Base-by-base conservation (phyloP, 2,329 filamentous ascomycete genomes). In the Penicillium thymicola region DNA sequence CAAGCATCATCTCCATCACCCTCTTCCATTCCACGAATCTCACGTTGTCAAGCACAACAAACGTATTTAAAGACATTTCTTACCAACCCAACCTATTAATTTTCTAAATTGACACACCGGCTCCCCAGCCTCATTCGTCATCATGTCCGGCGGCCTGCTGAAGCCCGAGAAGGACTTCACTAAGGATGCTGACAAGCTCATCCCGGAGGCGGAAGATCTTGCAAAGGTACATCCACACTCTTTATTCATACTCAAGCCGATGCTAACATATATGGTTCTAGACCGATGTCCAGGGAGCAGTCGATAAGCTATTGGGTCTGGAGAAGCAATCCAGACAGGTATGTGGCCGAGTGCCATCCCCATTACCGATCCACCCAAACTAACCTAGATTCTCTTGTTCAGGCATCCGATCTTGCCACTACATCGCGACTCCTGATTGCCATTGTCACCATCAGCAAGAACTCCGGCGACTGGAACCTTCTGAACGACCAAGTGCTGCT, bases 151-250 rank as follows among this genome's bases (percentile, higher is more conserved):
- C 78, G 86, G 86, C 77, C 78, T 86, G 67, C 75, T 94, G 76
- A 96, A 95, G 85, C 90, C 93, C 72, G 94, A 99, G 82, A 97
- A 96, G 88, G 94, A 99, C 86, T 97, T 90, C 85, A 89, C 90
- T 72, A 96, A 96, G 80, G 92, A 97, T 78, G 91, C 90, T 71
- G 92, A 97, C 82, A 86, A 89, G 79, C 85, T 90, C 78, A 87
- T 99, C 67, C 89, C 91, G 48, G 92, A 97, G 78, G 91, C 92
- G 58, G 87, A 97, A 82, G 83, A 89, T 79, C 85, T 96, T 67
- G 92, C 92, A 66, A 88, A 92, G 83, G 92, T 94, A 78, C 63
- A 73, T 37, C 6, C 9, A n/a, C 25, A 27, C 21, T 18, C 16
- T 27, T 9, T 11, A 11, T 18, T 3, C 4, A 8, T 25, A 42